Base-by-base conservation (phyloP, 108 stramenopile species). In the Fistulifera solaris region DNA sequence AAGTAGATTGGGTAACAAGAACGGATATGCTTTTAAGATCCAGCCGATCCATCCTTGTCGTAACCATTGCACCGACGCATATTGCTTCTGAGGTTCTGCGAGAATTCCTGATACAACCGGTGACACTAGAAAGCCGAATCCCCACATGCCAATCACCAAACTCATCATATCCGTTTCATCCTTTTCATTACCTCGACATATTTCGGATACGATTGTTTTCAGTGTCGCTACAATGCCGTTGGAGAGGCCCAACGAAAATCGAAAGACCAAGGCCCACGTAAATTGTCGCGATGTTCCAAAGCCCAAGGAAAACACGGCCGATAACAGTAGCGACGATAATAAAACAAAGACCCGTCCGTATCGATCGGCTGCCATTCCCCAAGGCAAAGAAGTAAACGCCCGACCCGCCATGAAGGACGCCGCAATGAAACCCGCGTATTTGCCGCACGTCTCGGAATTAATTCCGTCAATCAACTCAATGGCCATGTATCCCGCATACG, bases 321-420 rank as follows among this genome's bases (percentile, higher is more conserved):
- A 75, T 0, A 72, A 62, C 25, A 65, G 25, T 13, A 79, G 44
- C 4, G 76, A 72, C 3, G 40, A n/a, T 8, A 63, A 44, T 35
- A 87, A 47, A 0, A 77, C 77, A 44, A 79, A 63, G 11, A 51
- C 64, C 0, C 85, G 78, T 4, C 85, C 85, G 54, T 83, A 78
- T 31, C 50, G 35, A 73, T 87, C 85, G 11, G 78, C 78, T 10
- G 65, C 28, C 31, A 54, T 54, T 4, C 79, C 85, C 81, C 81
- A 87, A 11, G 43, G 46, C 64, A 70, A 80, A 3, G 75, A 51
- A 1, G 64, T 69, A 10, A 65, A 54, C 1, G 73, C 58, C 40
- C 84, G 23, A n/a, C 84, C 84, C 26, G 67, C 60, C 80, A 81
- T 85, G 59, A 87, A 87, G 17, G 77, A 70, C 0, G 72, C 71